Percentiles rank a stretch among this genome's conserved stretches.
Evolutionary conservation across 441 rosid genomes (phyloP).

Genomic region (Populus hybrid): DNA sequence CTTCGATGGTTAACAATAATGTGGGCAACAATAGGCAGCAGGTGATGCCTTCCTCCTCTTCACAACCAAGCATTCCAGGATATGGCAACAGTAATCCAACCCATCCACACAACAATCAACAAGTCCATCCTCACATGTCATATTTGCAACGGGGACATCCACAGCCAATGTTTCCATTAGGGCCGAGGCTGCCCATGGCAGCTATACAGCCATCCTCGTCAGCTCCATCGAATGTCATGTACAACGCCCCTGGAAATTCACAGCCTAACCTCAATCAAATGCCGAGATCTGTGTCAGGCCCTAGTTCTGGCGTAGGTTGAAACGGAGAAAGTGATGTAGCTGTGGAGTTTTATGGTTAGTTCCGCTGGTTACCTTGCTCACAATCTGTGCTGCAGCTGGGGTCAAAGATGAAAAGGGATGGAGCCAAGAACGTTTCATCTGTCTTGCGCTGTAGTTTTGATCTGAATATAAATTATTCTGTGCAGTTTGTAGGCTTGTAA

Average conservation of each 20-base stretch:
- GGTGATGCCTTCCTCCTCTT: conserved; percentile 48
- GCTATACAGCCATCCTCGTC: conserved; percentile 75
- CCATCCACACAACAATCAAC: conserved; percentile 60
- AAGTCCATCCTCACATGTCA: conserved; percentile 66
- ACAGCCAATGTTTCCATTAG: conserved; percentile 62
- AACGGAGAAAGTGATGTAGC: conserved; percentile 1
- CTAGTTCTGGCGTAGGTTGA: conserved; percentile 64
- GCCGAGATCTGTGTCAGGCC: conserved; percentile 62
- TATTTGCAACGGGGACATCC: conserved; percentile 56
- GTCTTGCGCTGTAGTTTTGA: conserved; percentile 6
- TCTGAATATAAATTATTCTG: conserved; percentile 11
- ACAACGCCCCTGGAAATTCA: conserved; percentile 48
- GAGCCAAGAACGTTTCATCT: conserved; percentile 10
- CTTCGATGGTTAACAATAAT: conserved; percentile 56
- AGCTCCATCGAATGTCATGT: conserved; percentile 54
- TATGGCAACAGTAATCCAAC: conserved; percentile 48
- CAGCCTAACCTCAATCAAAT: conserved; percentile 54
- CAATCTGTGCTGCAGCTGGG: conserved; percentile 15
- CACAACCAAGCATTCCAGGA: conserved; percentile 59
- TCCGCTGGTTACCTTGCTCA: conserved; percentile 4
- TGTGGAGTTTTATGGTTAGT: conserved; percentile 8
- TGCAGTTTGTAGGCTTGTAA: conserved; percentile 23
- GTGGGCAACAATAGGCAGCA: conserved; percentile 44
- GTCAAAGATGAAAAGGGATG: not conserved
- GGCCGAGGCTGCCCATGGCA: conserved; percentile 72